A percentile compares a stretch with the other conserved stretches of the same genome.
Conservation (phyloP, 116 monocot species). For the Posidonia oceanica region DNA sequence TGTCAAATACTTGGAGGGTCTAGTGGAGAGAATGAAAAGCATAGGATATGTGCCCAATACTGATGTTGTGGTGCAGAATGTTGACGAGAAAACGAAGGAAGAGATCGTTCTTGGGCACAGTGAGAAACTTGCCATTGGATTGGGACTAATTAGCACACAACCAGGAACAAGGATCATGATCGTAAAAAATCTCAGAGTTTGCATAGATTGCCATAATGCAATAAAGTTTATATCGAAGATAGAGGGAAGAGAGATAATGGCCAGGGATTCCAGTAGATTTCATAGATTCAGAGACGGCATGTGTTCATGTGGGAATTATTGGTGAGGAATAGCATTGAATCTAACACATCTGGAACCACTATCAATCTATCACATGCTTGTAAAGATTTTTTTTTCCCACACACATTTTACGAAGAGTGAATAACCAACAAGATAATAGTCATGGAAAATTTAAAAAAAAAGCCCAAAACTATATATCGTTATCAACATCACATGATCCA, state of each 20-base stretch:
- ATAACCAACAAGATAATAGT: too few species aligned
- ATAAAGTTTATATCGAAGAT: constrained; percentile 6
- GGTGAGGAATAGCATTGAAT: neutral
- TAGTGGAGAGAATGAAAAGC: neutral
- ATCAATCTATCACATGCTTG: neutral
- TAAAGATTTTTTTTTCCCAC: too few species aligned
- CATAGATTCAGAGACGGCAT: constrained; percentile 7
- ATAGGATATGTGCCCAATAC: constrained; percentile 4
- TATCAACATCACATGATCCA: too few species aligned
- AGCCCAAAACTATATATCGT: neutral
- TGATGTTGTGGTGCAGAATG: constrained; percentile 7
- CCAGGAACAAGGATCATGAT: constrained; percentile 3
- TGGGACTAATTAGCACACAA: constrained; percentile 1
- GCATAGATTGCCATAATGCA: constrained; percentile 7
- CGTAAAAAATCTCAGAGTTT: constrained; percentile 11
- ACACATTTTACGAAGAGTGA: too few species aligned
- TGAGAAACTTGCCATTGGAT: constrained; percentile 11
- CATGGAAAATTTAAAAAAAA: neutral
- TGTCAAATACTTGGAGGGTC: neutral
- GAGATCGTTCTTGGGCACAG: neutral
- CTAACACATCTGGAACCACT: neutral
- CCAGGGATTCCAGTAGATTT: constrained; percentile 9
- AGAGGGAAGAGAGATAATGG: constrained; percentile 6
- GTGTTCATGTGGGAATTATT: constrained; percentile 9
- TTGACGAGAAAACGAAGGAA: constrained; percentile 4